Percentiles rank a stretch among this genome's conserved stretches.
These are phyloP conservation scores for Ganoderma sinense DNA, from an alignment of 1,284 basidiomycete species.

Conservation along the genomic window DNA sequence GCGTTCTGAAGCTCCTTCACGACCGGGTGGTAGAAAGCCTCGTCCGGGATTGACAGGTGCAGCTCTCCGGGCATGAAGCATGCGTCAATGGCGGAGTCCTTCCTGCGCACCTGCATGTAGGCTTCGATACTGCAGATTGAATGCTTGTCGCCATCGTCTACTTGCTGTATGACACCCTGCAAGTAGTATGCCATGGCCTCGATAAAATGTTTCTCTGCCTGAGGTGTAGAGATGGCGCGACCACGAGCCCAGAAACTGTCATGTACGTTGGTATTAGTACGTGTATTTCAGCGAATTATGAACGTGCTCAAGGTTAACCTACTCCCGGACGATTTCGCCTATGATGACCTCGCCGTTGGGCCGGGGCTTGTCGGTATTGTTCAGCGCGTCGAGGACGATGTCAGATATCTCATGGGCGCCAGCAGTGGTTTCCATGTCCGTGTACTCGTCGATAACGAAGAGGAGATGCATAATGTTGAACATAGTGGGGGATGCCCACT, in stretches of 20 bases:
- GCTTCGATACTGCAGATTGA: not conserved
- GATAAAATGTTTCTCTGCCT: not conserved
- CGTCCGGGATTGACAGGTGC: conserved; percentile 6
- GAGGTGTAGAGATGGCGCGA: not conserved
- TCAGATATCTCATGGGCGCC: conserved; percentile 31
- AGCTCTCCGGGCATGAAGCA: not conserved
- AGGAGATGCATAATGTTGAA: conserved; percentile 52
- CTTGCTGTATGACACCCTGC: not conserved
- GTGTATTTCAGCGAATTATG: not conserved
- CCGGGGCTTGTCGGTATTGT: conserved; percentile 10
- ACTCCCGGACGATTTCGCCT: conserved; percentile 4
- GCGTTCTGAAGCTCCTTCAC: not conserved
- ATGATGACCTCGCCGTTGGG: not conserved
- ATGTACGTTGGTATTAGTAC: not conserved
- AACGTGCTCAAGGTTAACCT: not conserved
- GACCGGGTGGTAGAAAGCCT: not conserved
- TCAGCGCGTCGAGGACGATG: conserved; percentile 3
- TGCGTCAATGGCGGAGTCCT: not conserved
- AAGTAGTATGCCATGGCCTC: not conserved
- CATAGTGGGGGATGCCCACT: too few species aligned
- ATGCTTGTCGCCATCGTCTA: not conserved
- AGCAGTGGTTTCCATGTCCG: conserved; percentile 41
- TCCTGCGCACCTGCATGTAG: not conserved
- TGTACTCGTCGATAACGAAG: conserved; percentile 52
- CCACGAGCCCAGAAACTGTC: not conserved